Evolutionary conservation across 768 basidiomycete genomes (phyloP).

Genomic region (Suillus tomentosus): DNA sequence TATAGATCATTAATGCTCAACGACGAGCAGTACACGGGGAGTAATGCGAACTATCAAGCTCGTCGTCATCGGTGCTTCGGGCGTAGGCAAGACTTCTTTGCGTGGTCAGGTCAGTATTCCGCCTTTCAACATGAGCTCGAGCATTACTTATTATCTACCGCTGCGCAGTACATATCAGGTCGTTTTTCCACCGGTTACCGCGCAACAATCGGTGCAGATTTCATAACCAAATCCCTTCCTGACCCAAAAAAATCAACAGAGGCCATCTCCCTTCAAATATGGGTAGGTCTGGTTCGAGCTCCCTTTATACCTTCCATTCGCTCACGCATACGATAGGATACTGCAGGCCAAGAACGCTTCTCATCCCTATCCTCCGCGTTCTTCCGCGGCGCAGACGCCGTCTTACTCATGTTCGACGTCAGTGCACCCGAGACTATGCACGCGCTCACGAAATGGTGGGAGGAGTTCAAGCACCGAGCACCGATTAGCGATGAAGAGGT

Average conservation of each 20-base stretch:
- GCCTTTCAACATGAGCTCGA: not conserved
- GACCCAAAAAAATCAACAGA: slow-evolving; percentile 58
- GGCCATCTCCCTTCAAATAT: slow-evolving; percentile 68
- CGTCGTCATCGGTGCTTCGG: slow-evolving; percentile 78
- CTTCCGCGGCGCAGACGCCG: slow-evolving; percentile 85
- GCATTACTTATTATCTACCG: not conserved
- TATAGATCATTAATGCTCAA: slow-evolving; percentile 1
- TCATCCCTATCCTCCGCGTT: slow-evolving; percentile 80
- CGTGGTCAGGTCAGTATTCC: slow-evolving; percentile 60
- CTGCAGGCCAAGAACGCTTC: slow-evolving; percentile 88
- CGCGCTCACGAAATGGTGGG: slow-evolving; percentile 74
- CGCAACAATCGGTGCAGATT: slow-evolving; percentile 90
- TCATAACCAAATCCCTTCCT: slow-evolving; percentile 73
- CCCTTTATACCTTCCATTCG: not conserved
- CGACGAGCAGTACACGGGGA: slow-evolving; percentile 8
- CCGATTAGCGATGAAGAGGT: slow-evolving; percentile 66
- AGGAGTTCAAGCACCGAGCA: slow-evolving; percentile 66
- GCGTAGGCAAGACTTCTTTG: slow-evolving; percentile 84
- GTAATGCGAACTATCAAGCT: slow-evolving; percentile 76
- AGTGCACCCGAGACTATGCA: slow-evolving; percentile 62
- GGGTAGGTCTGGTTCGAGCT: slow-evolving; percentile 41
- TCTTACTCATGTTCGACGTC: slow-evolving; percentile 79
- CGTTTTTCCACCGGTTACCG: slow-evolving; percentile 77
- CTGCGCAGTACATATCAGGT: slow-evolving; percentile 67
- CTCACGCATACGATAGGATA: slow-evolving; percentile 52